These are phyloP conservation scores for Fusarium musae DNA, from an alignment of 2,329 filamentous ascomycete genomes.

Conservation along the genomic window DNA sequence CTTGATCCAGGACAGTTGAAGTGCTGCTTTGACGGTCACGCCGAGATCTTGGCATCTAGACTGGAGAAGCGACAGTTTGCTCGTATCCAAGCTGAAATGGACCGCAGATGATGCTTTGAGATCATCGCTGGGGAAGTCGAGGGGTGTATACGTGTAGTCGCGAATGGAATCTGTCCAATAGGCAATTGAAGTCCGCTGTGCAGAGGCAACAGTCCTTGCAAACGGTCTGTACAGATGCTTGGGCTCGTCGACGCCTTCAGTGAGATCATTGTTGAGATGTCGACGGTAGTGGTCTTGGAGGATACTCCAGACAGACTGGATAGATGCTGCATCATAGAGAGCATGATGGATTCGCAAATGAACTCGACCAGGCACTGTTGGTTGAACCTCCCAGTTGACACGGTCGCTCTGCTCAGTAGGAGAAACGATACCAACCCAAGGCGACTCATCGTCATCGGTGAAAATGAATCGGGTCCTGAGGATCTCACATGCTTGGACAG, in stretches of 20 bases:
- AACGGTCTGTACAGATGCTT: constrained; percentile 11
- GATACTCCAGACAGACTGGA: neutral
- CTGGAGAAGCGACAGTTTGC: neutral
- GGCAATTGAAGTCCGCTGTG: neutral
- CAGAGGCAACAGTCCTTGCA: neutral
- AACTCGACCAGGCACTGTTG: neutral
- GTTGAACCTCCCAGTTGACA: constrained; percentile 2
- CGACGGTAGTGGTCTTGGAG: neutral
- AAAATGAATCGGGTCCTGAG: constrained; percentile 18
- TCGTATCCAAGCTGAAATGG: neutral
- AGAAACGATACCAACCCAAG: constrained; percentile 23
- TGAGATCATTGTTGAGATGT: neutral
- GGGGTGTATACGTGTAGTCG: neutral
- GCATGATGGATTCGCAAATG: constrained; percentile 20
- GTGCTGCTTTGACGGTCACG: constrained; percentile 7
- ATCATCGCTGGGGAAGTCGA: neutral
- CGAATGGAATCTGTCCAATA: neutral
- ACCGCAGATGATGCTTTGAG: constrained; percentile 13
- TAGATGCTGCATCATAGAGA: constrained; percentile 16
- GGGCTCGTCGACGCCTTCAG: rapidly evolving
- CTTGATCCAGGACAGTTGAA: constrained; percentile 18
- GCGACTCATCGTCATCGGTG: constrained; percentile 8
- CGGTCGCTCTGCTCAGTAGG: constrained; percentile 15
- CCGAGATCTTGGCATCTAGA: neutral
- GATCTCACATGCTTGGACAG: constrained; percentile 13